These are phyloP conservation scores for Coemansia sp. DNA, from an alignment of 192 early-diverging fungal species.

Conservation along the genomic window DNA sequence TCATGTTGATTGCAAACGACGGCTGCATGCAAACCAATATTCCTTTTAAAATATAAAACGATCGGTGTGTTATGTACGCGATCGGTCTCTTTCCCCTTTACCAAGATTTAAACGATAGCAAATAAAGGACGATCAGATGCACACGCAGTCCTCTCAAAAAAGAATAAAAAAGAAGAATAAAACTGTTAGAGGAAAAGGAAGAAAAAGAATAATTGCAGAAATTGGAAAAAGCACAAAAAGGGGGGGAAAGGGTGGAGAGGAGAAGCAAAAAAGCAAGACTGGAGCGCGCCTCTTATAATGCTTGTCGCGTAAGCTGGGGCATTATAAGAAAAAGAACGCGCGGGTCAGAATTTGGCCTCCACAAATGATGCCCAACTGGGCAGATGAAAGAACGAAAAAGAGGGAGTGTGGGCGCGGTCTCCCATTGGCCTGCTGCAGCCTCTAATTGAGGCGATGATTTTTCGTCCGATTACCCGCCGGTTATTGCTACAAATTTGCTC, in stretches of 20 bases:
- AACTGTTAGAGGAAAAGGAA: background rate
- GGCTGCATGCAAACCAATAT: slow-evolving; percentile 6
- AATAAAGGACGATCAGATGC: background rate
- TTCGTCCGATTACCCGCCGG: background rate
- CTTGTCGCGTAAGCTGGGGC: background rate
- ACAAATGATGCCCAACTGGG: background rate
- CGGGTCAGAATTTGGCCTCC: background rate
- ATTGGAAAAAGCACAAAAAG: background rate
- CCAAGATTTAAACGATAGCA: background rate
- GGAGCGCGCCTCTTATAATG: background rate
- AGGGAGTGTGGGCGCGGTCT: background rate
- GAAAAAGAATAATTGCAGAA: background rate
- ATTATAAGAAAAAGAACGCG: background rate
- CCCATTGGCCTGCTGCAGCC: slow-evolving; percentile 10
- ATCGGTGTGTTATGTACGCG: slow-evolving; percentile 4
- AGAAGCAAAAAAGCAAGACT: slow-evolving; percentile 1
- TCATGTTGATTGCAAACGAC: background rate
- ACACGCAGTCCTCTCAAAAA: background rate
- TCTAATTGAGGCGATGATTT: background rate
- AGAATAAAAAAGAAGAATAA: background rate
- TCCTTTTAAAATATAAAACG: background rate
- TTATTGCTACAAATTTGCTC: no score
- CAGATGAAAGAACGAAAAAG: background rate
- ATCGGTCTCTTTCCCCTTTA: slow-evolving; percentile 3
- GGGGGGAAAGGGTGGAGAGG: background rate